A percentile compares a stretch with the other conserved stretches of the same genome.
These are phyloP conservation scores for Tolypocladium cylindrosporum DNA, from an alignment of 2,329 filamentous ascomycete genomes.

Conservation along the genomic window DNA sequence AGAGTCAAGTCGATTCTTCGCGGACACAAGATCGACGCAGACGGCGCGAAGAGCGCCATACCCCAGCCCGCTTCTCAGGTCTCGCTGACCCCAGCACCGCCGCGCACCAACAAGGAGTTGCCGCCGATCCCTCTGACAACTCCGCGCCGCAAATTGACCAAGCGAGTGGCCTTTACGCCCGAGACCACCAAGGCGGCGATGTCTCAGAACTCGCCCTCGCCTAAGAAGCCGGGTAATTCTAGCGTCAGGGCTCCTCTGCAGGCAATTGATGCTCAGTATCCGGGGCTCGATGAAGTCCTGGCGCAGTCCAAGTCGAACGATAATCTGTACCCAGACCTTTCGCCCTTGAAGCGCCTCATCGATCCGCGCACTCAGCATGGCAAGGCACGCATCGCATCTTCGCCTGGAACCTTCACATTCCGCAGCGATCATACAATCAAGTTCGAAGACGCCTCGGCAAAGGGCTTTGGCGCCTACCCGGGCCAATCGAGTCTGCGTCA, in stretches of 20 bases:
- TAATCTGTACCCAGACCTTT: conserved; percentile 45
- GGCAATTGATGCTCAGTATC: conserved; percentile 15
- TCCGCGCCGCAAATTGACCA: conserved; percentile 55
- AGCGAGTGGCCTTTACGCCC: conserved; percentile 73
- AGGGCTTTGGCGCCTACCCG: conserved; percentile 45
- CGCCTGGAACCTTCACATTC: conserved; percentile 53
- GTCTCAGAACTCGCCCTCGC: conserved; percentile 44
- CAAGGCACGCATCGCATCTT: conserved; percentile 24
- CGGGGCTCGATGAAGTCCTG: conserved; percentile 17
- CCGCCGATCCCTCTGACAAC: conserved; percentile 48
- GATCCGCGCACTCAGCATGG: conserved; percentile 12
- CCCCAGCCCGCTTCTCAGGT: conserved; percentile 29
- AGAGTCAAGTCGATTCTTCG: conserved; percentile 50
- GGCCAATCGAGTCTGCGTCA: conserved; percentile 54
- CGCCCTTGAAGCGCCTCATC: conserved; percentile 25
- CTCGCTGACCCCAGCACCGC: conserved; percentile 37
- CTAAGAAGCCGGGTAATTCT: conserved; percentile 38
- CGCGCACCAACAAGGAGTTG: conserved; percentile 39
- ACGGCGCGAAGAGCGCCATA: conserved; percentile 35
- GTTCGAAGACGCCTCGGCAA: conserved; percentile 37
- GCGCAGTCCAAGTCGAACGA: conserved; percentile 17
- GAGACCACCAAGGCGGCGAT: conserved; percentile 45
- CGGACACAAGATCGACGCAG: conserved; percentile 22
- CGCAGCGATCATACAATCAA: conserved; percentile 55
- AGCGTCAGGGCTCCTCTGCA: conserved; percentile 26